phyloP scores from a whole-genome alignment of 2,329 filamentous ascomycete genomes.

The Neofusicoccum parvum region DNA sequence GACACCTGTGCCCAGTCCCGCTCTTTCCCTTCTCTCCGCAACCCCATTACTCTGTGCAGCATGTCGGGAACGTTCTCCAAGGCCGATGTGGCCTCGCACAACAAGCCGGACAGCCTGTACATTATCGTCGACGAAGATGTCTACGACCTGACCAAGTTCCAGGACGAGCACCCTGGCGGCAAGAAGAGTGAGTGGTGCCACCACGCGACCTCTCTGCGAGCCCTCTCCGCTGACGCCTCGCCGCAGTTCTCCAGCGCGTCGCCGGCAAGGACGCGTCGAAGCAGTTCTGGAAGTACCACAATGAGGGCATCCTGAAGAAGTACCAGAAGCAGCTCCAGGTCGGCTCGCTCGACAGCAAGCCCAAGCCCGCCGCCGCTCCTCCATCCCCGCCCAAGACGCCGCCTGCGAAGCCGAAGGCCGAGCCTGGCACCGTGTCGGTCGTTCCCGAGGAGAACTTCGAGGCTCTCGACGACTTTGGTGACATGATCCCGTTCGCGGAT shows the following conservation, averaged over 20 bases:
- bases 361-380: constrained; percentile 40
- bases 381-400: constrained; percentile 54
- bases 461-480: constrained; percentile 80
- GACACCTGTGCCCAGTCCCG: neutral
- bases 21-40: neutral
- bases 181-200: constrained; percentile 62
- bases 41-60: constrained; percentile 12
- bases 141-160: constrained; percentile 80
- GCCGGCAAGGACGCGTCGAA: constrained; percentile 69
- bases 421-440: constrained; percentile 55
- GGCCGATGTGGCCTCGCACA: constrained; percentile 87
- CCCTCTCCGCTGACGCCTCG: constrained; percentile 24
- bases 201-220: neutral
- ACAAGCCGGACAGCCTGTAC: constrained; percentile 82
- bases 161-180: constrained; percentile 62
- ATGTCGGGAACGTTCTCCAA: constrained; percentile 90
- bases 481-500: constrained; percentile 87
- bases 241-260: constrained; percentile 62
- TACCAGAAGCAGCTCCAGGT: constrained; percentile 62
- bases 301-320: constrained; percentile 63
- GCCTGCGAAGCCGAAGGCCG: constrained; percentile 57
- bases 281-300: constrained; percentile 69
- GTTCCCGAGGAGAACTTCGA: constrained; percentile 51
- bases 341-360: constrained; percentile 81
- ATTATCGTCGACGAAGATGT: constrained; percentile 94